Conservation (phyloP, 768 basidiomycete genomes). For the Russula vinacea region DNA sequence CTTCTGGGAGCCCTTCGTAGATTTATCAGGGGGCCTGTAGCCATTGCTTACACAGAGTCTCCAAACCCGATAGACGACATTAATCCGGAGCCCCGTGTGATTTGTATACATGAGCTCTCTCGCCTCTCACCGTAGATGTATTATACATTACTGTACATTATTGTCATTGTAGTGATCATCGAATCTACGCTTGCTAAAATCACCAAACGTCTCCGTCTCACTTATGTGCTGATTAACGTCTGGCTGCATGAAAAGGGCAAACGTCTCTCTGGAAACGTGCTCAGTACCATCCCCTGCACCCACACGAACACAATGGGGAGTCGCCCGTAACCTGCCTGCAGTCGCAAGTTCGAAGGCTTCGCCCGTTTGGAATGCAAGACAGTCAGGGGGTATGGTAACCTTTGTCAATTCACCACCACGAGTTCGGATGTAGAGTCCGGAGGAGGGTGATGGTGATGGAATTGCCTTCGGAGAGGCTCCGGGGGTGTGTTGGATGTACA, state of each 20-base stretch:
- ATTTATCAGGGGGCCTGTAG: background rate
- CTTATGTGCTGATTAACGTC: slow-evolving; percentile 75
- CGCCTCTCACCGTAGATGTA: slow-evolving; percentile 2
- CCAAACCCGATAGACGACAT: slow-evolving; percentile 7
- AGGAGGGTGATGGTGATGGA: slow-evolving; percentile 64
- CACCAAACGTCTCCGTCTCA: slow-evolving; percentile 73
- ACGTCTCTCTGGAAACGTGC: slow-evolving; percentile 77
- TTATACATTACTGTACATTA: slow-evolving; percentile 26
- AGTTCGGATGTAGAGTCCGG: slow-evolving; percentile 90
- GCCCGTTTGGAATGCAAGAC: slow-evolving; percentile 94
- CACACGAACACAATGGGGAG: slow-evolving; percentile 90
- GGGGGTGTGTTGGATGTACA: slow-evolving; percentile 64
- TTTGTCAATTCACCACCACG: slow-evolving; percentile 75
- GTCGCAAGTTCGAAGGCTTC: slow-evolving; percentile 93
- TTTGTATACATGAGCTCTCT: background rate
- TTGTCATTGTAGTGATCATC: slow-evolving; percentile 57
- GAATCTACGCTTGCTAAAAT: slow-evolving; percentile 84
- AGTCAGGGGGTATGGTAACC: slow-evolving; percentile 80
- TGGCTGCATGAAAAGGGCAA: slow-evolving; percentile 87
- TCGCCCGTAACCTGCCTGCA: slow-evolving; percentile 74
- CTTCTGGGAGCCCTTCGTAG: slow-evolving; percentile 20
- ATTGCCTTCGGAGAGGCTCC: slow-evolving; percentile 47
- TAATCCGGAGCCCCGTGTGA: slow-evolving; percentile 2
- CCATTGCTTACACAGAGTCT: background rate
- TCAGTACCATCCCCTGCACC: slow-evolving; percentile 48